Conservation (phyloP, 2,329 filamentous ascomycete species). For the Byssothecium circinans region DNA sequence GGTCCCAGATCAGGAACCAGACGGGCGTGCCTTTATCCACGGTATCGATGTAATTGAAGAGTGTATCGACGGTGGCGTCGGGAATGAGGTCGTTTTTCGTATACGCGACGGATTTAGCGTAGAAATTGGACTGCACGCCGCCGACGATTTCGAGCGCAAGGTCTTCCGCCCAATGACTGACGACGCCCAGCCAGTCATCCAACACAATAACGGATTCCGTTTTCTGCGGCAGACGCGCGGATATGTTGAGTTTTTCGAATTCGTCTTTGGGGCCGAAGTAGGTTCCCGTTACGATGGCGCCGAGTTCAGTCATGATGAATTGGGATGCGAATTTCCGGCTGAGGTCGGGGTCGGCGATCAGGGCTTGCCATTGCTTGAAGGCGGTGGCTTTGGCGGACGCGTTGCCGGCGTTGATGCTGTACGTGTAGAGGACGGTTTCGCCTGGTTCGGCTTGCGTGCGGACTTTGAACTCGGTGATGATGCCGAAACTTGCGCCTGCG, state of each 20-base stretch:
- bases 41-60: constrained; percentile 37
- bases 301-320: constrained; percentile 36
- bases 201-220: constrained; percentile 27
- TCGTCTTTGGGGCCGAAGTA: constrained; percentile 38
- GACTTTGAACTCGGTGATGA: constrained; percentile 46
- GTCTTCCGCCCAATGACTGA: constrained; percentile 39
- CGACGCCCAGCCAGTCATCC: constrained; percentile 38
- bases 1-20: constrained; percentile 41
- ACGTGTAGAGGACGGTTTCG: constrained; percentile 37
- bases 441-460: constrained; percentile 39
- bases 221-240: constrained; percentile 24
- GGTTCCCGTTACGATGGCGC: constrained; percentile 36
- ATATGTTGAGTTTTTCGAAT: constrained; percentile 39
- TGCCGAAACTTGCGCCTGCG: constrained; percentile 47
- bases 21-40: constrained; percentile 35
- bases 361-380: constrained; percentile 41
- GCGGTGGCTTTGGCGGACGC: constrained; percentile 26
- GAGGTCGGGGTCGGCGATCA: constrained; percentile 35
- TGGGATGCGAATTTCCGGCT: constrained; percentile 38
- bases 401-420: constrained; percentile 32
- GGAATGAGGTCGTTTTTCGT: constrained; percentile 35
- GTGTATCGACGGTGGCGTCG: constrained; percentile 31
- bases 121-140: constrained; percentile 36
- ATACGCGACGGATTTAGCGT: constrained; percentile 40
- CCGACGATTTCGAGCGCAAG: constrained; percentile 32